Evolutionary conservation across 202 grass and related monocot genomes (phyloP), one percentile per base, ranked within the genome.

Genomic region (Brachypodium distachyon): DNA sequence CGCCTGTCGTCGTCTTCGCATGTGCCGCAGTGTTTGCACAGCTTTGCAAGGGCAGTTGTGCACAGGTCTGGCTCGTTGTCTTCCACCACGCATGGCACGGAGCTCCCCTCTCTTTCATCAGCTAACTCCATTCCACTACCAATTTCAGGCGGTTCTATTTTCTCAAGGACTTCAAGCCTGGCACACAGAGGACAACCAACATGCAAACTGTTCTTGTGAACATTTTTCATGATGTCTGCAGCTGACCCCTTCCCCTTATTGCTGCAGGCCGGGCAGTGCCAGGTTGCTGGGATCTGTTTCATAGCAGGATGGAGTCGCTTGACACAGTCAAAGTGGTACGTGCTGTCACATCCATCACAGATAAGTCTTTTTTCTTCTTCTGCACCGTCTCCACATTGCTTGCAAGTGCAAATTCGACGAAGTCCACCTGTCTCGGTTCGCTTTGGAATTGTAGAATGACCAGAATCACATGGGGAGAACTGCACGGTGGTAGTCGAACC

Each of bases 11-110:
- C 85, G 12, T 99, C 96, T 67, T 99, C 92, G 41, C 88, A 85
- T 44, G 78, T 89, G 26, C 91, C 85, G 10, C 96, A 96, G 67
- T 92, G 64, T 69, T 99, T 99, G 81, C 92, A 99, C 66, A 99
- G 72, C 31, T 84, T 78, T 71, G 86, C 84, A 36, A 80, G 60
- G 22, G 84, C 85, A 28, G 78, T 86, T 16, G 87, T 61, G 12
- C 73, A 90, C 43, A 89, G 75, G 33, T 87, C 86, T 58, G 67
- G 75, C 61, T 83, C 74, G 23, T 89, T 84, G 3, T 83, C 80
- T 65, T 82, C 85, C 12, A 76, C 65, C 85, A 90, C 77, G 49
- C 59, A 69, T 29, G 85, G 65, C 1, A 86, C 76, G 34, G 81
- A 84, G 62, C 85, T 84, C 74, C 87, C 89, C 71, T 87, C 82